Evolutionary conservation across 345 rosid genomes (phyloP).

Genomic region (Physaria fendleri): DNA sequence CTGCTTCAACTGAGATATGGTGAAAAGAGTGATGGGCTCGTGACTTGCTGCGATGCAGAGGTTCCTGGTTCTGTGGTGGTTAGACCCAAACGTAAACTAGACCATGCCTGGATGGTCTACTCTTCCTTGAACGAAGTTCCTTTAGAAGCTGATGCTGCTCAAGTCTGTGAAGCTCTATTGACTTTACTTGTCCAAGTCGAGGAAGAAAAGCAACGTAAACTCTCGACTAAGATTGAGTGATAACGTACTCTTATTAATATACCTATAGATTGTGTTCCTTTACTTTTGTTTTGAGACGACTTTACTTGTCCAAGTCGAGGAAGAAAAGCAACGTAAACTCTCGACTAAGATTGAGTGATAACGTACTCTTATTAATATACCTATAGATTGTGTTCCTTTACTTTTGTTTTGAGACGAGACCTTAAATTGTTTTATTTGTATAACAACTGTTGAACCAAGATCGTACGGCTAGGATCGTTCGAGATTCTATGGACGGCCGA

Average conservation of each 20-base stretch:
- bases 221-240: slow-evolving; percentile 4
- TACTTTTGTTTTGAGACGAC: too few relatives aligned
- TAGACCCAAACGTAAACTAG: slow-evolving; percentile 66
- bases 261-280: too few relatives aligned
- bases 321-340: too few relatives aligned
- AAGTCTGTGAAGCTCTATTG: slow-evolving; percentile 85
- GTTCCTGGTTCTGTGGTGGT: slow-evolving; percentile 96
- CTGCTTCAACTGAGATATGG: slow-evolving; percentile 72
- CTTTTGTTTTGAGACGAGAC: background rate
- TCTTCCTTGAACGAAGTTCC: slow-evolving; percentile 68
- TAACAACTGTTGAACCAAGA: background rate
- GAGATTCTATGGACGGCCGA: background rate
- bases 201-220: slow-evolving; percentile 35
- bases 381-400: background rate
- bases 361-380: too few relatives aligned
- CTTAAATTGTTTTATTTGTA: background rate
- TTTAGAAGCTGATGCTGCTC: slow-evolving; percentile 69
- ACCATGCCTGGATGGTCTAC: slow-evolving; percentile 99
- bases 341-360: too few relatives aligned
- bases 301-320: too few relatives aligned
- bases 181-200: slow-evolving; percentile 78
- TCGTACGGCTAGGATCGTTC: slow-evolving; percentile 12
- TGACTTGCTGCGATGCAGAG: slow-evolving; percentile 81
- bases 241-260: background rate
- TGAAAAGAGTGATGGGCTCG: slow-evolving; percentile 89